Base-by-base conservation (phyloP, 2,329 filamentous ascomycete species). In the Bipolaris bicolor region DNA sequence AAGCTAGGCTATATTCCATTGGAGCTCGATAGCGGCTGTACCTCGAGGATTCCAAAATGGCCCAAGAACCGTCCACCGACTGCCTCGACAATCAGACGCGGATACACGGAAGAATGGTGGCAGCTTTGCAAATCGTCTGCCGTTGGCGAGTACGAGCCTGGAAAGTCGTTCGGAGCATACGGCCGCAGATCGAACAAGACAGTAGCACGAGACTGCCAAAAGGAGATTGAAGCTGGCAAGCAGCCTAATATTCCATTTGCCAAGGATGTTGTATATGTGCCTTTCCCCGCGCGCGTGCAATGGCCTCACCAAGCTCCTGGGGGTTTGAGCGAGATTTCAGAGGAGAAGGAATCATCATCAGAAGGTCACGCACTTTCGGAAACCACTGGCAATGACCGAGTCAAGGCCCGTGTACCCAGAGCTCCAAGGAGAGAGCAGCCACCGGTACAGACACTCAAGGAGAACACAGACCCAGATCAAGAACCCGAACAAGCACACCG, bases 1-100 rank as follows among this genome's bases (percentile, higher is more conserved):
- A 86, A 85, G 50, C 83, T 88, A 29, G 90, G 90, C 13, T 92
- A 88, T 75, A 86, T 94, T 74, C 91, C 91, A 2, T 64, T 78
- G 9, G 73, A 77, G 18, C 78, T 84, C 31, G 81, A 81, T 15
- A 73, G 73, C 6, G 72, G 70, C 6, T 82, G 80, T 54, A 77
- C 79, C 41, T 78, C 76, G 20, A 75, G 76, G 45, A 73, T 79
- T 20, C 82, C 82, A 3, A 76, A 74, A 39, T 84, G 81, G 80
- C 68, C 78, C 3, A 79, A 79, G 22, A 74, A 78, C 29, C 71
- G 75, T 3, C 71, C 80, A 18, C 79, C 80, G 1, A 77, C 75
- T 22, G 71, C 79, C 43, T 72, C 79, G 9, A 78, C 76, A 1
- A 74, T 81, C 24, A 71, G 76, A 44, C 72, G 78, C 68, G 81